These are phyloP conservation scores for Gleditsia sinensis DNA, from an alignment of 306 rosid genomes.

Conservation along the genomic window DNA sequence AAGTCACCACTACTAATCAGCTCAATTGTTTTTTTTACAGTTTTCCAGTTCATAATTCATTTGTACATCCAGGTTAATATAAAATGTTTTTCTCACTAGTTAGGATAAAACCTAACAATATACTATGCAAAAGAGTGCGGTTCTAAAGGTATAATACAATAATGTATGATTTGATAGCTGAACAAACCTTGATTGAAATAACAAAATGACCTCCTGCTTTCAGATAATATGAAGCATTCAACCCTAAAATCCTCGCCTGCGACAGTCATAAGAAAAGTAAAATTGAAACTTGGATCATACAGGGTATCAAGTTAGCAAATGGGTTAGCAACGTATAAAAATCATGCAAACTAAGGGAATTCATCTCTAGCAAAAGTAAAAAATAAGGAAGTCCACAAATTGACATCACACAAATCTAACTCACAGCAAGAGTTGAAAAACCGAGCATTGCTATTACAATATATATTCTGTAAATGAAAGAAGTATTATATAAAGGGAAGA, in stretches of 20 bases:
- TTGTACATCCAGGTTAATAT: too few relatives aligned
- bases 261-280: neutral
- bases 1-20: too few relatives aligned
- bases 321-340: neutral
- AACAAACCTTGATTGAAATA: constrained; percentile 83
- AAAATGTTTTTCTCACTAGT: too few relatives aligned
- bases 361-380: neutral
- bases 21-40: too few relatives aligned
- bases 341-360: neutral
- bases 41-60: too few relatives aligned
- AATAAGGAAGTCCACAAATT: neutral
- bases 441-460: neutral
- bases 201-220: constrained; percentile 92
- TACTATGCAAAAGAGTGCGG: too few relatives aligned
- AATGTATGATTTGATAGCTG: neutral
- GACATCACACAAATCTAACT: neutral
- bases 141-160: too few relatives aligned
- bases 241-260: constrained; percentile 91
- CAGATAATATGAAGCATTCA: constrained; percentile 88
- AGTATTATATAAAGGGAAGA: too few relatives aligned
- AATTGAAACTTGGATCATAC: neutral
- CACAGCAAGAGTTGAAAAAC: neutral
- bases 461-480: neutral
- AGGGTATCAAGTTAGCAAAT: neutral
- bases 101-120: too few relatives aligned